Evolutionary conservation across 306 rosid species (phyloP).

Genomic region (Prunus dulcis): DNA sequence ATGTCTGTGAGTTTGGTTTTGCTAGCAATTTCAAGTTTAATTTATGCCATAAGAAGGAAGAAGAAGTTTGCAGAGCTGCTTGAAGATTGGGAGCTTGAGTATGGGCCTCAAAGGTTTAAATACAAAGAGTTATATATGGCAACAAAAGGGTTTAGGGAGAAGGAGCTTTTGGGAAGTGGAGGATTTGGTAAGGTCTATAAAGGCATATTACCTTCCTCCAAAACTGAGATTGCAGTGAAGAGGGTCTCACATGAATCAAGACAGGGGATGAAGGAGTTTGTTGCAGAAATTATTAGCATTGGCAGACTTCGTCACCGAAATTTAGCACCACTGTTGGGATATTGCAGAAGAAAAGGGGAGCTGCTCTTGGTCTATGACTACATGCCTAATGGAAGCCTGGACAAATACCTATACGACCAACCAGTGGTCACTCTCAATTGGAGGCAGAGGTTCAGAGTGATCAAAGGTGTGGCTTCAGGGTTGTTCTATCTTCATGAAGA

Average conservation of each 20-base stretch:
- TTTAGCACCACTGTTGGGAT: neutral
- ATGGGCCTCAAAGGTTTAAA: constrained; percentile 15
- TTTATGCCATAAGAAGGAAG: neutral
- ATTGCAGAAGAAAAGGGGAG: neutral
- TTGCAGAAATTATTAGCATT: too few species aligned
- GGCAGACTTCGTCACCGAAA: constrained; percentile 14
- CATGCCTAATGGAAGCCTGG: neutral
- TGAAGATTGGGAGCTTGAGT: constrained; percentile 22
- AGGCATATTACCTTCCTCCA: constrained; percentile 13
- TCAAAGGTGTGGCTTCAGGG: neutral
- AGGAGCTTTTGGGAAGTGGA: constrained; percentile 17
- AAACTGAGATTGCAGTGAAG: constrained; percentile 21
- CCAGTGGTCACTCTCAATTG: neutral
- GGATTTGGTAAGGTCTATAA: constrained; percentile 27
- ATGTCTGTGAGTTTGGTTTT: neutral
- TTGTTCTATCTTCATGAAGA: neutral
- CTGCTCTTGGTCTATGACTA: neutral
- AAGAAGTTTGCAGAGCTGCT: neutral
- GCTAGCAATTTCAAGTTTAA: neutral
- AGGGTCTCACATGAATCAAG: constrained; percentile 9
- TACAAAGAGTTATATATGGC: constrained; percentile 15
- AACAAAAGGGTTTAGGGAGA: constrained; percentile 16
- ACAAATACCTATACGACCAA: neutral
- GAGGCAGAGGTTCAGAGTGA: neutral
- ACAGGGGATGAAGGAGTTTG: constrained; percentile 19